phyloP scores from a whole-genome alignment of 805 yeast genomes.

The Metschnikowia bowlesiae region DNA sequence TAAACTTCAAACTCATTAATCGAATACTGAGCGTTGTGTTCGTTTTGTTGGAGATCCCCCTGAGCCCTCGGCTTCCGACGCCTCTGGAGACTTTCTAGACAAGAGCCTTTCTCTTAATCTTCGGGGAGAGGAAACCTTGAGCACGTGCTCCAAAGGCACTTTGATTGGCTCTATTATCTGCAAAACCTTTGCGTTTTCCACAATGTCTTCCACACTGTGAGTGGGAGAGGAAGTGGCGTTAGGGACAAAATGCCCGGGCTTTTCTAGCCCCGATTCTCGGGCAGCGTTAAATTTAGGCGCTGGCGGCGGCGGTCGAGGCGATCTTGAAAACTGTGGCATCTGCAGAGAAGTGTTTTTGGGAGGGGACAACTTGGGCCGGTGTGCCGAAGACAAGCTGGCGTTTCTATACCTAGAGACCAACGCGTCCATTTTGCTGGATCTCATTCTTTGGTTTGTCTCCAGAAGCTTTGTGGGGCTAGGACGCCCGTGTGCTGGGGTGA shows the following conservation, averaged over 20 bases:
- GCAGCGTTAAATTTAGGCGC: constrained; percentile 7
- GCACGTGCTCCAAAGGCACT: constrained; percentile 30
- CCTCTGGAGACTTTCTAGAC: constrained; percentile 1
- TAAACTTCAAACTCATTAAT: constrained; percentile 4
- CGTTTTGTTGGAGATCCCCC: neutral
- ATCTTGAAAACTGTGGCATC: neutral
- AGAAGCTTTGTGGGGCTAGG: constrained; percentile 33
- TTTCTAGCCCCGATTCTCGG: neutral
- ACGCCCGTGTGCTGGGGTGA: constrained; percentile 19
- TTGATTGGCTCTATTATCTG: constrained; percentile 34
- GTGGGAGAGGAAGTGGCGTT: constrained; percentile 10
- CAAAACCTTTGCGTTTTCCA: constrained; percentile 33
- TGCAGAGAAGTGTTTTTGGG: constrained; percentile 1
- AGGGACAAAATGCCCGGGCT: neutral
- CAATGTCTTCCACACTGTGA: constrained; percentile 4
- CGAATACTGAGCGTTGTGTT: neutral
- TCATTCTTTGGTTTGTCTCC: constrained; percentile 35
- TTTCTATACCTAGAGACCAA: constrained; percentile 29
- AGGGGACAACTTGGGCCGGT: neutral
- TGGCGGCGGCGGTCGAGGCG: constrained; percentile 7
- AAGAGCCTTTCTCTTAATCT: constrained; percentile 24
- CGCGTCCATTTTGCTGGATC: constrained; percentile 31
- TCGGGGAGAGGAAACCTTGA: constrained; percentile 29
- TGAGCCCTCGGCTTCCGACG: neutral
- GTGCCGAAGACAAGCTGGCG: constrained; percentile 3